A percentile compares a stretch with the other conserved stretches of the same genome.
Conservation (phyloP, 108 stramenopile genomes). For the Cyclotella sp. region DNA sequence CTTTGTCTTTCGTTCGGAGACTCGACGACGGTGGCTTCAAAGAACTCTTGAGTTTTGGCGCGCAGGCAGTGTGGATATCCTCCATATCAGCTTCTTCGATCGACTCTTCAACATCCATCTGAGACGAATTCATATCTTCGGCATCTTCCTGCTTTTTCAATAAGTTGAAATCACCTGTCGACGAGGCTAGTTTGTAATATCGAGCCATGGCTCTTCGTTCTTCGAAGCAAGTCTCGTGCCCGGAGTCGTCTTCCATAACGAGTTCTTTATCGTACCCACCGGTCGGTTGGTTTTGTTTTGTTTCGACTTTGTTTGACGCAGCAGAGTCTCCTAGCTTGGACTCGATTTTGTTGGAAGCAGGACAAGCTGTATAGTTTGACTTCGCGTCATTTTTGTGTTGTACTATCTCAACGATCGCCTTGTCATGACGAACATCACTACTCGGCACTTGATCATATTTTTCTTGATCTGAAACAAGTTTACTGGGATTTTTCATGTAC, state of each 20-base stretch:
- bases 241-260: slow-evolving; percentile 48
- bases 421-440: neutral
- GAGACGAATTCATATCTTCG: slow-evolving; percentile 41
- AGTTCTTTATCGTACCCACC: slow-evolving; percentile 63
- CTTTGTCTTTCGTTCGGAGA: neutral
- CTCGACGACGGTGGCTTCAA: slow-evolving; percentile 28
- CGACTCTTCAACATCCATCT: slow-evolving; percentile 68
- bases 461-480: slow-evolving; percentile 53
- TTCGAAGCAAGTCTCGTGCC: slow-evolving; percentile 79
- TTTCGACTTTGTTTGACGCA: neutral
- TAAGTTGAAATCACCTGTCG: slow-evolving; percentile 64
- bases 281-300: neutral
- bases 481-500: slow-evolving; percentile 71
- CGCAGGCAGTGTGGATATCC: slow-evolving; percentile 4
- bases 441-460: slow-evolving; percentile 32
- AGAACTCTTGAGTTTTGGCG: slow-evolving; percentile 15
- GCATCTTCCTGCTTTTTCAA: slow-evolving; percentile 32
- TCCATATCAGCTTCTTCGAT: slow-evolving; percentile 43
- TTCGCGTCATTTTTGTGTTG: no score
- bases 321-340: neutral
- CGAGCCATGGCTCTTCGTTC: slow-evolving; percentile 57
- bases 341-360: neutral
- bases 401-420: neutral
- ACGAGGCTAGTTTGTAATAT: slow-evolving; percentile 50
- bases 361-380: neutral